Percentiles rank a stretch among this genome's conserved stretches.
phyloP scores from a whole-genome alignment of 139 green algal species.

The Medakamo hakoo region DNA sequence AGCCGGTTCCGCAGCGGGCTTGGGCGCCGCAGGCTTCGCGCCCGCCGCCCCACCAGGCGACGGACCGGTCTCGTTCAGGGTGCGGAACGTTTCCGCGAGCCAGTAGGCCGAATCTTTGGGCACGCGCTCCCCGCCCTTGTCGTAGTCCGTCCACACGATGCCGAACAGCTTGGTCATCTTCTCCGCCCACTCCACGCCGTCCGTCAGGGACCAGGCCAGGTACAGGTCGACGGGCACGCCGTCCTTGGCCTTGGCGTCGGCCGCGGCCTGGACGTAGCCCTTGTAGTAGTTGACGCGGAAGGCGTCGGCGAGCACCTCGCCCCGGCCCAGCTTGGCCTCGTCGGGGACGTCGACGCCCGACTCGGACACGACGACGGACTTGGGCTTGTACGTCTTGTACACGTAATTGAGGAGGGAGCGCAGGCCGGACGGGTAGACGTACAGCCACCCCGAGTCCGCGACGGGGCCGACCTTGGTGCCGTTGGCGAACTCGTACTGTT shows the following conservation, averaged over 20 bases:
- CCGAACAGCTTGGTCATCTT: constrained; percentile 37
- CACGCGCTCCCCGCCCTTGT: constrained; percentile 15
- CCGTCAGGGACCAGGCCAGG: constrained; percentile 34
- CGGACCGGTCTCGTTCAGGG: not conserved
- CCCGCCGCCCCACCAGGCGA: no score
- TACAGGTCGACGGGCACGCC: constrained; percentile 26
- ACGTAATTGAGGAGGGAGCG: constrained; percentile 12
- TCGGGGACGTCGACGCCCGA: constrained; percentile 12
- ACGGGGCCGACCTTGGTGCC: not conserved
- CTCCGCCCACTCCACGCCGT: constrained; percentile 38
- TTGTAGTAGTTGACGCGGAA: constrained; percentile 16
- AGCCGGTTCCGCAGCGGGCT: not conserved
- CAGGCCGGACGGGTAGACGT: constrained; percentile 15
- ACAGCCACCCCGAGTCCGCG: not conserved
- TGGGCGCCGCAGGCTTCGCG: not conserved
- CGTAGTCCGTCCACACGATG: constrained; percentile 28
- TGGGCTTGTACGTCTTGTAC: constrained; percentile 14
- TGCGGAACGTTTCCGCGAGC: constrained; percentile 15
- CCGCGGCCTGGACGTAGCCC: constrained; percentile 21
- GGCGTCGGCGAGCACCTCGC: constrained; percentile 12
- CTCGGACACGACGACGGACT: constrained; percentile 10
- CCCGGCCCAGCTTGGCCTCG: constrained; percentile 4
- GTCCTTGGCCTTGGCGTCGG: constrained; percentile 20
- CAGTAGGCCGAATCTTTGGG: constrained; percentile 33
- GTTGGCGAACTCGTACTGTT: not conserved